phyloP scores from a whole-genome alignment of 176 grass and related monocot species.

The Triticum aestivum region IWGSC_CS_RefSeq_v2.1 NC_057796.1:331600589-331601088 shows the following conservation, averaged over 20 bases:
- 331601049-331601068: neutral
- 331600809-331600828: neutral
- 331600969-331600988: neutral
- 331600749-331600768: neutral
- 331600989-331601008: slow-evolving; percentile 9
- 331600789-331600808: neutral
- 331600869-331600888: neutral
- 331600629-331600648: neutral
- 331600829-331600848: neutral
- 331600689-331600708: neutral
- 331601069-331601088: neutral
- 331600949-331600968: neutral
- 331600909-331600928: slow-evolving; percentile 24
- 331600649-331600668: neutral
- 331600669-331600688: slow-evolving; percentile 19
- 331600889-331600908: slow-evolving; percentile 27
- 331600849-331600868: slow-evolving; percentile 1
- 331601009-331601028: slow-evolving; percentile 7
- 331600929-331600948: neutral
- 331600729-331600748: slow-evolving; percentile 3
- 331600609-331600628: neutral
- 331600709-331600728: slow-evolving; percentile 2
- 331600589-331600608: neutral
- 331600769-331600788: neutral
- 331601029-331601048: neutral